phyloP scores from a whole-genome alignment of 495 filamentous ascomycete genomes.

The Aspergillus incahuasiensis region DNA sequence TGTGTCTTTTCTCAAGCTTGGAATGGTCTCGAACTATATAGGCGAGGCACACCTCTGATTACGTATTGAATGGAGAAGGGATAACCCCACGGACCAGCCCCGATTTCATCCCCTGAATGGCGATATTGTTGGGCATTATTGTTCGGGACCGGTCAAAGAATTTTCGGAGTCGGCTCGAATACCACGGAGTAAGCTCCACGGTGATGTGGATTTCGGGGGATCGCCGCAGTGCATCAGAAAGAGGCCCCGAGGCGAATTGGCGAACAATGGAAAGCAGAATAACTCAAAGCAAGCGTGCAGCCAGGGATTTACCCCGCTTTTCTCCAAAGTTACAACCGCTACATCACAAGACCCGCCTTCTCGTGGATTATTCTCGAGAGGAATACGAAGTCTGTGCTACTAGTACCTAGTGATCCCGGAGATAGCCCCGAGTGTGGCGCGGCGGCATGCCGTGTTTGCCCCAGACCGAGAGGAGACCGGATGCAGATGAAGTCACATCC shows the following conservation, averaged over 20 bases:
- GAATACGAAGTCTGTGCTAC: not conserved
- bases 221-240: not conserved
- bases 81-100: not conserved
- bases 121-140: not conserved
- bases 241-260: not conserved
- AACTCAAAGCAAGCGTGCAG: not conserved
- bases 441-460: not conserved
- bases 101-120: not conserved
- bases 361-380: not conserved
- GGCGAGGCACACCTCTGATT: not conserved
- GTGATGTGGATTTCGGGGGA: not conserved
- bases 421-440: constrained; percentile 1
- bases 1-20: not conserved
- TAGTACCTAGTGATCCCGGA: no score
- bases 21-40: not conserved
- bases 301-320: not conserved
- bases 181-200: not conserved
- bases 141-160: not conserved
- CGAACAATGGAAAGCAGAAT: not conserved
- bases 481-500: not conserved
- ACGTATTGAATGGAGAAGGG: not conserved
- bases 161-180: not conserved
- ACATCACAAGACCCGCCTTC: not conserved
- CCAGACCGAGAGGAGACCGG: no score
- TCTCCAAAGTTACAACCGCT: not conserved